Evolutionary conservation across 2,329 filamentous ascomycete species (phyloP), one percentile per base, ranked within the genome.

Genomic region (Fusarium oligoseptatum): DNA sequence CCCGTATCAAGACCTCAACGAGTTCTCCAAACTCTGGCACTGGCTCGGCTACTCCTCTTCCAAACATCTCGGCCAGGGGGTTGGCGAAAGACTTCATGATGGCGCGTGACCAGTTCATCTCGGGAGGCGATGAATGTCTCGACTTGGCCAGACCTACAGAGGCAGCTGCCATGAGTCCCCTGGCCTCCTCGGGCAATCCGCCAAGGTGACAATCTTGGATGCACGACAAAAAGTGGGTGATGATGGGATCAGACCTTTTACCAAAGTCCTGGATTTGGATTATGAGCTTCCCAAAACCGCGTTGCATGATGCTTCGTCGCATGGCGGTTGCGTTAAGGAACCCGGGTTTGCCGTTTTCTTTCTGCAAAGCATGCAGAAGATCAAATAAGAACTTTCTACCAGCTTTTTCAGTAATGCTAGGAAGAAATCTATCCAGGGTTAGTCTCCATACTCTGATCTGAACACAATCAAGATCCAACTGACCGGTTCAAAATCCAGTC

Each of bases 401-500:
- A 14, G 64, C 20, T 36, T 56, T 11, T 29, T 32, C 37, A 29
- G 36, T 66, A 22, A 70, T 36, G 27, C 14, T 69, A 9, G 58
- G 68, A 43, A 70, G 58, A 3, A 70, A 32, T 14, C 65, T 70
- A 20, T 20, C 17, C 7, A 34, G 11, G 2, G n/a, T 56, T 55
- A 48, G 58, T 29, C 9, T 24, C 24, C 24, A 24, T 20, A 48
- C 20, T 45, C 12, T 29, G 15, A 17, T 48, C 20, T 6, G 6
- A 22, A 12, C 14, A 39, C 15, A 24, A 4, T 6, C 22, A 36
- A 22, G 7, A n/a, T 10, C 15, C n/a, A 27, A 69, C 68, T 3
- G 11, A 65, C 68, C n/a, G 56, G 15, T 60, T 64, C 8, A 60
- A 17, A 11, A 65, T 27, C 68, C 66, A 69, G 6, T 39, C 43